A percentile compares a stretch with the other conserved stretches of the same genome.
Conservation (phyloP, 371 early-diverging fungal genomes). For the Antonospora locustae region DNA sequence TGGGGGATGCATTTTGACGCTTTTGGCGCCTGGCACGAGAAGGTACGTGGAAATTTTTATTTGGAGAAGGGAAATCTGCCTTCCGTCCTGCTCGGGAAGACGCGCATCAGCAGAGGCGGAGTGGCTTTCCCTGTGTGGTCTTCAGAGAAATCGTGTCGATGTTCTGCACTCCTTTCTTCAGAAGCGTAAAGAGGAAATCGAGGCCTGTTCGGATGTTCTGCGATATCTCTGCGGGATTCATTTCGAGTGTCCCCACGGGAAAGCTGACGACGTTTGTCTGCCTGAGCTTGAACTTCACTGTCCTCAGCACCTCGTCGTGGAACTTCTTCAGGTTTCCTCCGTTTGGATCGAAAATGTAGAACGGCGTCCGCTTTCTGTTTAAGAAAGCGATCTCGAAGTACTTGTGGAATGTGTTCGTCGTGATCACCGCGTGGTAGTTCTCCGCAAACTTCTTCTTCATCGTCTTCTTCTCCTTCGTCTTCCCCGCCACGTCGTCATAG, state of each 20-base stretch:
- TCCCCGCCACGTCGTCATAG: constrained; percentile 81
- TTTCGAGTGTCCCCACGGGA: constrained; percentile 82
- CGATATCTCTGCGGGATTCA: constrained; percentile 79
- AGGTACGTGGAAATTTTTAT: too few relatives aligned
- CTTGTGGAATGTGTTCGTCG: constrained; percentile 88
- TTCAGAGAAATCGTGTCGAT: constrained; percentile 90
- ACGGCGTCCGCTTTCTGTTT: constrained; percentile 80
- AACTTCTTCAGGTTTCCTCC: constrained; percentile 70
- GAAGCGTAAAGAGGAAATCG: constrained; percentile 84
- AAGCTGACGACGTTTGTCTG: constrained; percentile 91
- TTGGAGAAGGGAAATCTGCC: too few relatives aligned
- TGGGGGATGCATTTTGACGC: too few relatives aligned
- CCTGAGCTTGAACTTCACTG: constrained; percentile 96
- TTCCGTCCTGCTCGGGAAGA: too few relatives aligned
- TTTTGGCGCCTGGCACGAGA: too few relatives aligned
- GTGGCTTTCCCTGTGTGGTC: constrained; percentile 82
- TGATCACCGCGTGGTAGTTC: constrained; percentile 82
- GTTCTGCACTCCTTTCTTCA: constrained; percentile 98
- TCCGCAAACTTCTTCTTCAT: constrained; percentile 85
- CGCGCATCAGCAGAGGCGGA: constrained; percentile 34
- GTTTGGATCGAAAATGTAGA: constrained; percentile 88
- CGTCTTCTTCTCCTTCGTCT: constrained; percentile 97
- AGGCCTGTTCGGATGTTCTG: constrained; percentile 88
- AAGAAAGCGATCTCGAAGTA: constrained; percentile 86
- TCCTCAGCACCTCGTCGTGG: constrained; percentile 78